Conservation (phyloP, 306 rosid species). For the Lathyrus tuberosus region DNA sequence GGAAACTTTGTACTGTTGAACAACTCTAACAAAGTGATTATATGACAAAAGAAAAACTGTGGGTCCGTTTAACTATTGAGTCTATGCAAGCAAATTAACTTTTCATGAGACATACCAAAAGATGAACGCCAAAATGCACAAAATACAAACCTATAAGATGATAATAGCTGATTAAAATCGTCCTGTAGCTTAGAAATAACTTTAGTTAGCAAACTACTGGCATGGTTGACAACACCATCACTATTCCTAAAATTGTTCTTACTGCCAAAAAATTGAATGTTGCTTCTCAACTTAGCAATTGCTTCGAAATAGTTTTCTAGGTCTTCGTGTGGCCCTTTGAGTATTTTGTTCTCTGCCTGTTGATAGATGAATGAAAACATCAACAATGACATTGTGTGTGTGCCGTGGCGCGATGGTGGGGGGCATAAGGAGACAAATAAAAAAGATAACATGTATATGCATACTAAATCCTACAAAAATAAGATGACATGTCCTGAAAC, state of each 20-base stretch:
- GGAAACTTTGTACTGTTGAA: too few species aligned
- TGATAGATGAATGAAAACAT: slow-evolving; percentile 31
- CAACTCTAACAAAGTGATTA: too few species aligned
- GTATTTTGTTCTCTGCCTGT: slow-evolving; percentile 84
- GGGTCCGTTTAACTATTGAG: slow-evolving; percentile 9
- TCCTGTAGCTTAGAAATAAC: slow-evolving; percentile 92
- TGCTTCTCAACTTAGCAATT: slow-evolving; percentile 79
- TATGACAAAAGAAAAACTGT: slow-evolving; percentile 11
- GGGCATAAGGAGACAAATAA: too few species aligned
- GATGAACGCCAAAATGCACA: slow-evolving; percentile 22
- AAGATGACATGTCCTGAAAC: background rate
- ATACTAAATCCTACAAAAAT: background rate
- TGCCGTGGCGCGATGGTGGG: background rate
- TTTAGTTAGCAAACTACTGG: slow-evolving; percentile 71
- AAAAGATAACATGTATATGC: background rate
- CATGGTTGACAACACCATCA: slow-evolving; percentile 69
- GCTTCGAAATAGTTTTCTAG: slow-evolving; percentile 89
- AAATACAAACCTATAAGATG: slow-evolving; percentile 74
- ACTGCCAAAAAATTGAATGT: slow-evolving; percentile 74
- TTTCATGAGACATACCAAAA: slow-evolving; percentile 32
- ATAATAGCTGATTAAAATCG: slow-evolving; percentile 74
- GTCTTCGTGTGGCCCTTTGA: slow-evolving; percentile 90
- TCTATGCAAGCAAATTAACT: slow-evolving; percentile 25
- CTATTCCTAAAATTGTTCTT: slow-evolving; percentile 68
- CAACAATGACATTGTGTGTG: slow-evolving; percentile 8